These are phyloP conservation scores for Harringtonia lauricola DNA, from an alignment of 2,329 filamentous ascomycete species.

Conservation along the genomic window DNA sequence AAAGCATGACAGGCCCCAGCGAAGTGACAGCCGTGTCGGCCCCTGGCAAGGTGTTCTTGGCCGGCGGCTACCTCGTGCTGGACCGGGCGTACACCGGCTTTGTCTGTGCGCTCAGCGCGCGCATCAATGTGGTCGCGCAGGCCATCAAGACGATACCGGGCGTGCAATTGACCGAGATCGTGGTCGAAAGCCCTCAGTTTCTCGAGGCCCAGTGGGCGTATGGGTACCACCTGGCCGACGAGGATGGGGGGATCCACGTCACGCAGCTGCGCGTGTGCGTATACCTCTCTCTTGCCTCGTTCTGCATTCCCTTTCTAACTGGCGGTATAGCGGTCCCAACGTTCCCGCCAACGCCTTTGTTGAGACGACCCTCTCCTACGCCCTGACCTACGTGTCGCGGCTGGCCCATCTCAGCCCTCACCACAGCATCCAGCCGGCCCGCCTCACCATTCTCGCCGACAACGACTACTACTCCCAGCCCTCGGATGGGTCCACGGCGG, in stretches of 20 bases:
- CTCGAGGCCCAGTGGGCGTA: slow-evolving; percentile 80
- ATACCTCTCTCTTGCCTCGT: too few species aligned
- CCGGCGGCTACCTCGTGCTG: slow-evolving; percentile 89
- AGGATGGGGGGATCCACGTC: slow-evolving; percentile 69
- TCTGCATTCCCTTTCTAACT: background rate
- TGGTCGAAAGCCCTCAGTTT: slow-evolving; percentile 90
- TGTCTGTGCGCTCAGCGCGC: slow-evolving; percentile 55
- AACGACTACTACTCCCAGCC: slow-evolving; percentile 91
- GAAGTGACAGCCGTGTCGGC: slow-evolving; percentile 60
- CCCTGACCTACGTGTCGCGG: slow-evolving; percentile 64
- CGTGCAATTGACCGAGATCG: slow-evolving; percentile 58
- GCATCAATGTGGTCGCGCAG: slow-evolving; percentile 53
- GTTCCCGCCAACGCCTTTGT: slow-evolving; percentile 68
- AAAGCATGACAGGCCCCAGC: slow-evolving; percentile 6
- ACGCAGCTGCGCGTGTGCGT: slow-evolving; percentile 71
- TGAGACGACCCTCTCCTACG: slow-evolving; percentile 82
- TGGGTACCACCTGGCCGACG: slow-evolving; percentile 57
- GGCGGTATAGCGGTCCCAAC: slow-evolving; percentile 26
- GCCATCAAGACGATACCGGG: slow-evolving; percentile 49
- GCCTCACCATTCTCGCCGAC: slow-evolving; percentile 82
- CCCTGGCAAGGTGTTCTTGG: slow-evolving; percentile 89
- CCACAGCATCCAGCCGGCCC: slow-evolving; percentile 52
- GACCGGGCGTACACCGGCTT: slow-evolving; percentile 76
- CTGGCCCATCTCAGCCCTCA: slow-evolving; percentile 24
- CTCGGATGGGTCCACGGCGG: slow-evolving; percentile 22